Evolutionary conservation across 495 filamentous ascomycete genomes (phyloP), one percentile per base, ranked within the genome.

Genomic region (Tetracladium setigerum): DNA sequence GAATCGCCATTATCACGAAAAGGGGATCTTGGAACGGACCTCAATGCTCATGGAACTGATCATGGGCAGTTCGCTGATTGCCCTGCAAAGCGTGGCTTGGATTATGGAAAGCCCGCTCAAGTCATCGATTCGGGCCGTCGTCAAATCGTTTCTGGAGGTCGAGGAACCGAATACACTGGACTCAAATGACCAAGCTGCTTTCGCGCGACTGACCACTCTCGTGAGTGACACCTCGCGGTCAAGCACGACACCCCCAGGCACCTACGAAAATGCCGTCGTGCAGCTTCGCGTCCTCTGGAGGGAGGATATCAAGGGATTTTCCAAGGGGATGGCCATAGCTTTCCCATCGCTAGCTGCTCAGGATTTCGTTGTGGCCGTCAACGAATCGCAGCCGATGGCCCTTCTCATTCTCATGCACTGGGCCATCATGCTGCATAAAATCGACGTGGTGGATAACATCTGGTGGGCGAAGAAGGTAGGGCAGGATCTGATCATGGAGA

Each of bases 321-420:
- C 63, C 7, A 50, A 37, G 31, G 63, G 62, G 2, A 63, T 55
- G 34, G 52, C 43, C 30, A 43, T 55, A 11, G 50, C 52, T 2
- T 63, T 64, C 34, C 56, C 58, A 3, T 39, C 34, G n/a, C 4
- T 50, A 5, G 51, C 52, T 10, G 60, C 62, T 11, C 47, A 53
- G 14, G 58, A 54, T 30, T 64, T 63, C 47, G 45, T 47, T 6
- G n/a, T 52, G 1, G 58, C 57, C 11, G 18, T 66, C 31, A 58
- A 46, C 31, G 47, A 43, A 13, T 52, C 38, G 8, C 60, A 66
- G 31, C 63, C 63, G 12, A 58, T 64, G 49, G 47, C 62, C 4
- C 41, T 66, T 31, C 59, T 63, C 38, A 61, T 66, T 5, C 30
- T 62, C 35, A 54, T 63, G 51, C 55, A 63, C 44, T 66, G 60